These are phyloP conservation scores for Mycena galopus DNA, from an alignment of 768 basidiomycete genomes.

Conservation along the genomic window DNA sequence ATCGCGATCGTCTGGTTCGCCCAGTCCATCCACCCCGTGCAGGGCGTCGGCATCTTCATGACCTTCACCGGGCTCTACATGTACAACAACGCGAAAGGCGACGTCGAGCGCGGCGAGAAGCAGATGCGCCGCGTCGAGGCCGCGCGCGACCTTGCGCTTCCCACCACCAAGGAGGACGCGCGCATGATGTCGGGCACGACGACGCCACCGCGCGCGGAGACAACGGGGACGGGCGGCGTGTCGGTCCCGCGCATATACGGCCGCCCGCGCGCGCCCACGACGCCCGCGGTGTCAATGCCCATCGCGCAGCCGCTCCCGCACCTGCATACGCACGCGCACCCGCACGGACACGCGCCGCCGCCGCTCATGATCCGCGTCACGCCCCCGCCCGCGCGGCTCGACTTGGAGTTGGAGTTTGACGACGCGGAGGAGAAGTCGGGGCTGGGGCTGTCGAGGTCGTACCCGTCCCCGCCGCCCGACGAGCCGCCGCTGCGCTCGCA, in stretches of 20 bases:
- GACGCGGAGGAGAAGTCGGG: too few species aligned
- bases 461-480: constrained; percentile 33
- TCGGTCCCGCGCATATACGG: constrained; percentile 49
- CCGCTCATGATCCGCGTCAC: constrained; percentile 30
- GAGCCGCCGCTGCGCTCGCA: constrained; percentile 32
- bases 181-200: constrained; percentile 55
- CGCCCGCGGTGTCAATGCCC: constrained; percentile 1
- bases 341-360: constrained; percentile 17
- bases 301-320: background rate
- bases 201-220: constrained; percentile 50
- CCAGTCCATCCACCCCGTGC: constrained; percentile 85
- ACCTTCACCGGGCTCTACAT: constrained; percentile 94
- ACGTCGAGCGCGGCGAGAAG: constrained; percentile 94
- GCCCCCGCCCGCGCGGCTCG: constrained; percentile 55
- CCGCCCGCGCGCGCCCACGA: constrained; percentile 52
- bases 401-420: too few species aligned
- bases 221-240: constrained; percentile 51
- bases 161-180: constrained; percentile 74
- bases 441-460: constrained; percentile 62
- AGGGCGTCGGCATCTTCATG: constrained; percentile 90
- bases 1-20: constrained; percentile 98
- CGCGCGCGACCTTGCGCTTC: constrained; percentile 75
- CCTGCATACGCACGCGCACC: constrained; percentile 6
- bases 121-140: constrained; percentile 85
- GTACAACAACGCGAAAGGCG: constrained; percentile 95